Percentiles rank a stretch among this genome's conserved stretches.
Evolutionary conservation across 1,284 basidiomycete genomes (phyloP).

Genomic region (Ustilago loliicola): DNA sequence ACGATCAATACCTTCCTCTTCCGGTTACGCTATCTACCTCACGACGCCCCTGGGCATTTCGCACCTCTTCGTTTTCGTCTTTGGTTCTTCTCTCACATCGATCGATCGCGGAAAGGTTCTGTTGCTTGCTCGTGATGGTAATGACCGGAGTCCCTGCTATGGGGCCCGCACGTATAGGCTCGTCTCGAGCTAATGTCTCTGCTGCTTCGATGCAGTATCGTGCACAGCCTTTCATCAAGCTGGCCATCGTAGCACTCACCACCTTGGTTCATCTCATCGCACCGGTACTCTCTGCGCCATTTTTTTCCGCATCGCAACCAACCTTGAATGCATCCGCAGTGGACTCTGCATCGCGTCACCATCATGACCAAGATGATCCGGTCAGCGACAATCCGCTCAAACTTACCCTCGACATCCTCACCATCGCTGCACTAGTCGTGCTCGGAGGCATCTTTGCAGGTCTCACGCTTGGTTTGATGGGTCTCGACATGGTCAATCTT

Average conservation of each 20-base stretch:
- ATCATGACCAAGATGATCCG: slow-evolving; percentile 38
- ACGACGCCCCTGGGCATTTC: neutral
- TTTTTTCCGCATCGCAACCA: slow-evolving; percentile 4
- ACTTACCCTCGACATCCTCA: slow-evolving; percentile 57
- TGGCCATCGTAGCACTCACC: slow-evolving; percentile 43
- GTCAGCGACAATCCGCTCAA: slow-evolving; percentile 51
- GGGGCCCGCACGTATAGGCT: slow-evolving; percentile 8
- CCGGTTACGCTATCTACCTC: neutral
- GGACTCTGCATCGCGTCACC: slow-evolving; percentile 15
- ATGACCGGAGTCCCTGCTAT: slow-evolving; percentile 3
- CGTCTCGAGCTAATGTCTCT: slow-evolving; percentile 3
- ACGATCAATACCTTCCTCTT: neutral
- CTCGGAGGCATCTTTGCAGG: slow-evolving; percentile 73
- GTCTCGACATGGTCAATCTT: slow-evolving; percentile 90
- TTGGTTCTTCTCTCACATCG: no score
- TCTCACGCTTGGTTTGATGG: slow-evolving; percentile 92
- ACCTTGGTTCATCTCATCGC: slow-evolving; percentile 49
- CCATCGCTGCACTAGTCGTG: slow-evolving; percentile 63
- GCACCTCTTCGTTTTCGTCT: neutral
- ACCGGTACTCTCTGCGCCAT: slow-evolving; percentile 38
- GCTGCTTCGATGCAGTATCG: slow-evolving; percentile 32
- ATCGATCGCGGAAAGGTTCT: neutral
- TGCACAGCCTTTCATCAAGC: slow-evolving; percentile 46
- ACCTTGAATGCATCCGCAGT: slow-evolving; percentile 3
- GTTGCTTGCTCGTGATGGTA: slow-evolving; percentile 4